phyloP scores from a whole-genome alignment of 768 basidiomycete species.

The Phlegmacium glaucopus region DNA sequence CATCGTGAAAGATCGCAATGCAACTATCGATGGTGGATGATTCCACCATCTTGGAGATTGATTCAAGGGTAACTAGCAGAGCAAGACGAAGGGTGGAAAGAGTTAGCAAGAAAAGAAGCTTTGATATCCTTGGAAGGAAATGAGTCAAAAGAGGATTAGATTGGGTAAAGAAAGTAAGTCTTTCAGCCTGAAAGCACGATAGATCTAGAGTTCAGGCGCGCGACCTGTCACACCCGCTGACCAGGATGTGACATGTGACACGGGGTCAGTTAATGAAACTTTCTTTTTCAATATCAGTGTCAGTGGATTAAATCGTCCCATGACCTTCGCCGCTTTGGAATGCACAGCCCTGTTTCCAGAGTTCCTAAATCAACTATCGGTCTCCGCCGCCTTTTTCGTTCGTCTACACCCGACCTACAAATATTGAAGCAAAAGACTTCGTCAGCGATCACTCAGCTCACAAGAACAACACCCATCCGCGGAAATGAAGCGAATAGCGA shows the following conservation, averaged over 20 bases:
- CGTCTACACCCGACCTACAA: neutral
- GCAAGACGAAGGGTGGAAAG: too few species aligned
- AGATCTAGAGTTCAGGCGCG: too few species aligned
- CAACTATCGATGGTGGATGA: neutral
- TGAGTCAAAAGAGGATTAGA: too few species aligned
- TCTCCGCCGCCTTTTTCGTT: neutral
- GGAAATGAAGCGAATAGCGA: neutral
- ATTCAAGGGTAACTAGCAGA: too few species aligned
- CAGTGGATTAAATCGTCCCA: neutral
- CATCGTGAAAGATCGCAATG: conserved; percentile 4
- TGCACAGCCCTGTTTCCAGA: neutral
- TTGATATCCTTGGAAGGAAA: too few species aligned
- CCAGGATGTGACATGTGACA: too few species aligned
- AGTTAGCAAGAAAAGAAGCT: too few species aligned
- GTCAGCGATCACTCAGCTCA: neutral
- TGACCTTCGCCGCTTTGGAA: neutral
- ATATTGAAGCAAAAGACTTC: neutral
- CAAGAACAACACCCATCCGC: neutral
- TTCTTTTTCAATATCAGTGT: too few species aligned
- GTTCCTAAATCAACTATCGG: neutral
- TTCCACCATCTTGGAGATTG: neutral
- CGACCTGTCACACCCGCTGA: too few species aligned
- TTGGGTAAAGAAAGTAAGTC: too few species aligned
- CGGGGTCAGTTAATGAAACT: too few species aligned
- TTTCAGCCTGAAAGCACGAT: too few species aligned